Evolutionary conservation across 1,284 basidiomycete species (phyloP), one percentile per base, ranked within the genome.

Genomic region (Rhodotorula sp.): DNA sequence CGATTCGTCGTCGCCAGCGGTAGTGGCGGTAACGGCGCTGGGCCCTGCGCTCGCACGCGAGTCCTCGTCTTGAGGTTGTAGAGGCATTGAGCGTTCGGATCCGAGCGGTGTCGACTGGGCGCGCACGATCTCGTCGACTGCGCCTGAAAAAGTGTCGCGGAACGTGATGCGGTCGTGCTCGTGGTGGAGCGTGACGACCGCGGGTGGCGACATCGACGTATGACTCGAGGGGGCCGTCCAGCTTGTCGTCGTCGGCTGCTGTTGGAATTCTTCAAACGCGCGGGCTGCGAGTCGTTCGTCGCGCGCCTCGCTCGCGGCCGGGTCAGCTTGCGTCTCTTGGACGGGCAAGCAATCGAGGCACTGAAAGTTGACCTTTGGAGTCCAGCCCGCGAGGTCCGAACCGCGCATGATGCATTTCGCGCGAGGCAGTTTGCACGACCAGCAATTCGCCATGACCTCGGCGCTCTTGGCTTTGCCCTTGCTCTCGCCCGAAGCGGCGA

Each of bases 391-490:
- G n/a, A 72, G 46, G 29, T 71, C 65, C 7, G 49, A 49, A 1
- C 64, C 70, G n/a, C 67, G 62, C 34, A 68, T 29, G 52, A 72
- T 65, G 49, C 68, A 47, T 47, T 65, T 68, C 6, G 65, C 62
- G 21, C 63, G 48, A 3, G 56, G 43, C 23, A 46, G 49, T 4
- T 56, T 48, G 57, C 70, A 72, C 2, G 54, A 59, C 48, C 31
- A 62, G 56, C 70, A 72, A 26, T 39, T n/a, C 18, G 67, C 66
- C 12, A 23, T 15, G 5, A 67, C 48, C 47, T 67, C 66, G 23
- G 49, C 60, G 16, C 29, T 31, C 47, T 52, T 58, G 23, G 61
- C 66, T 61, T 67, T 67, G 31, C 66, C 66, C 47, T 63, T 62
- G n/a, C 48, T 46, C 34, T 56, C n/a, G 10, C 66, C 66, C 23